These are phyloP conservation scores for Sideroxylon spinosum DNA, from an alignment of 179 eudicot species.

Conservation along the genomic window DNA sequence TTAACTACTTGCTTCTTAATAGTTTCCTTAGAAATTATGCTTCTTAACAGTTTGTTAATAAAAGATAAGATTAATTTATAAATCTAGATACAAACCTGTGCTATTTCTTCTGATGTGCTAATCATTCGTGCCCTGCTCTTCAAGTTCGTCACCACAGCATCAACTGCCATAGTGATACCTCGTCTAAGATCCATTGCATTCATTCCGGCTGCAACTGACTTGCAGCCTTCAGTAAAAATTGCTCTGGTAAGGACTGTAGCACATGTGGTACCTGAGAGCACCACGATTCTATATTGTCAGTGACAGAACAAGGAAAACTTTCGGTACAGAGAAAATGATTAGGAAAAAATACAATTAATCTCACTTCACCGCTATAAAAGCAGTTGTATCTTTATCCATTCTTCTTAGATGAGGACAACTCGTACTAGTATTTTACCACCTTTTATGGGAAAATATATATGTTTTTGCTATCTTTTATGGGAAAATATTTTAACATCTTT, in stretches of 20 bases:
- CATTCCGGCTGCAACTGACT: constrained; percentile 97
- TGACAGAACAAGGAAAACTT: neutral
- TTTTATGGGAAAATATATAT: too few species aligned
- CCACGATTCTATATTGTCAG: neutral
- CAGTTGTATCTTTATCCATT: too few species aligned
- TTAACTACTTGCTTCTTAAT: neutral
- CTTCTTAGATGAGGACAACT: too few species aligned
- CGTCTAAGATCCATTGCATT: constrained; percentile 93
- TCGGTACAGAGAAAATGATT: neutral
- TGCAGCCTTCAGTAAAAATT: constrained; percentile 83
- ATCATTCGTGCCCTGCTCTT: constrained; percentile 94
- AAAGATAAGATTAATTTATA: neutral
- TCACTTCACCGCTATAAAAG: too few species aligned
- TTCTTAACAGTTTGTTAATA: neutral
- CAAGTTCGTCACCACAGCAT: constrained; percentile 75
- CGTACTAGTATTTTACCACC: too few species aligned
- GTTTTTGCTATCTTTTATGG: too few species aligned
- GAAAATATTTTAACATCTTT: too few species aligned
- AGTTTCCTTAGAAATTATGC: neutral
- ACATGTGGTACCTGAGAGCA: constrained; percentile 35
- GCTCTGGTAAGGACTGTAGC: constrained; percentile 91
- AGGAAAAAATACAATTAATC: too few species aligned
- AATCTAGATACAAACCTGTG: constrained; percentile 58
- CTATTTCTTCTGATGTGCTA: constrained; percentile 94
- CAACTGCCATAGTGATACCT: constrained; percentile 88